Percentiles rank a stretch among this genome's conserved stretches.
Conservation (phyloP, 331 rosid species). For the Stylosanthes scabra region DNA sequence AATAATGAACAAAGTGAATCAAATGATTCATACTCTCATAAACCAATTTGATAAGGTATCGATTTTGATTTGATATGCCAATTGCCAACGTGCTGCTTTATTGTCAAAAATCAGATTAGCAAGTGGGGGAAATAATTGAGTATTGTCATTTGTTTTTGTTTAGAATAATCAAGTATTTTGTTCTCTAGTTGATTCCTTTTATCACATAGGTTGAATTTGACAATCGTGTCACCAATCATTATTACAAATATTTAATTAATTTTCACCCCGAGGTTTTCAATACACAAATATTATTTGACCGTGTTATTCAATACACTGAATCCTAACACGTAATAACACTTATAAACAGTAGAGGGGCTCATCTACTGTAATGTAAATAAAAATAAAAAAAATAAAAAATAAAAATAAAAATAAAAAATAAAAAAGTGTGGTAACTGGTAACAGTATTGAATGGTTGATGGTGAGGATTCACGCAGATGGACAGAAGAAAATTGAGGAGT, state of each 20-base stretch:
- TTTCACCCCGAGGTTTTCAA: neutral
- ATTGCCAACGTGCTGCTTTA: constrained; percentile 26
- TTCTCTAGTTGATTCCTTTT: neutral
- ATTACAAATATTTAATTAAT: neutral
- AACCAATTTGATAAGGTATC: constrained; percentile 14
- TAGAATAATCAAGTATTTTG: constrained; percentile 18
- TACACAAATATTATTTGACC: neutral
- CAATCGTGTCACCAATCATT: neutral
- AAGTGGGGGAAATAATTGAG: constrained; percentile 33
- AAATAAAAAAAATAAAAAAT: too few species aligned
- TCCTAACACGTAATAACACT: too few species aligned
- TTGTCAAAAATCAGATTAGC: neutral
- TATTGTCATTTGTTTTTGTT: constrained; percentile 12
- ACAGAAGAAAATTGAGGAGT: too few species aligned
- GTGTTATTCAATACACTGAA: neutral
- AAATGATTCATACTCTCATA: neutral
- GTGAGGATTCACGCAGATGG: too few species aligned
- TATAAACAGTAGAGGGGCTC: too few species aligned
- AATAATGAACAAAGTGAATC: neutral
- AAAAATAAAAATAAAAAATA: too few species aligned
- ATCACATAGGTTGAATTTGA: constrained; percentile 2
- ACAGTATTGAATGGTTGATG: too few species aligned
- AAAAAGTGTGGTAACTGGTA: too few species aligned
- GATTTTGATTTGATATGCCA: constrained; percentile 36
- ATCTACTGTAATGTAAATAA: too few species aligned